Percentiles rank a stretch among this genome's conserved stretches.
Evolutionary conservation across 2,329 filamentous ascomycete species (phyloP).

Genomic region (Phaeosphaeria sp.): DNA sequence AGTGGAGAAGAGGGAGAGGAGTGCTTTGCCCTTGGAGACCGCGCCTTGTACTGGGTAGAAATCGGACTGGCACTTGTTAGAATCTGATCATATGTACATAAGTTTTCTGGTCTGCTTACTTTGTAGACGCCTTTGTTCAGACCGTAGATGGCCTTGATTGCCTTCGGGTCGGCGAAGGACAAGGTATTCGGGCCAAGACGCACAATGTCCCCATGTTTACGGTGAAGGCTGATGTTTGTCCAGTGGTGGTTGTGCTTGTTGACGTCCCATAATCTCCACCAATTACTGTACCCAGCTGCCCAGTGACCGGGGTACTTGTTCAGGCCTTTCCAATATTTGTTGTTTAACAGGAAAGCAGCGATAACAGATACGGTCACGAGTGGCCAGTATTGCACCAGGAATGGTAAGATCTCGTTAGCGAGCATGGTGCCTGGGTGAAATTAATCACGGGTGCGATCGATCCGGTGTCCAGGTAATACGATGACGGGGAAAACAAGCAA

Average conservation of each 20-base stretch:
- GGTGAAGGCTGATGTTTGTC: slow-evolving; percentile 72
- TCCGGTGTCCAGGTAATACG: slow-evolving; percentile 16
- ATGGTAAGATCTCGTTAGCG: slow-evolving; percentile 42
- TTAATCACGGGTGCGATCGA: slow-evolving; percentile 5
- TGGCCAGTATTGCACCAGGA: slow-evolving; percentile 53
- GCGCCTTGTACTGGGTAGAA: slow-evolving; percentile 83
- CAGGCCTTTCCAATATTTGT: slow-evolving; percentile 63
- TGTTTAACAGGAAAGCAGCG: slow-evolving; percentile 48
- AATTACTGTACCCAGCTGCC: slow-evolving; percentile 72
- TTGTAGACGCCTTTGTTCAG: slow-evolving; percentile 83
- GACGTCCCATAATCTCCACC: slow-evolving; percentile 78
- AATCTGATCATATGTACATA: too few species aligned
- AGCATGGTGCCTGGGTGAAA: slow-evolving; percentile 37
- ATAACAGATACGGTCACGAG: slow-evolving; percentile 42
- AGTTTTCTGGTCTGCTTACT: too few species aligned
- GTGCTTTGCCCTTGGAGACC: slow-evolving; percentile 69
- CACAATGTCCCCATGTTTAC: slow-evolving; percentile 75
- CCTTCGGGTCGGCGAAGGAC: slow-evolving; percentile 76
- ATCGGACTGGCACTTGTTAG: slow-evolving; percentile 64
- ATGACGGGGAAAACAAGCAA: not conserved
- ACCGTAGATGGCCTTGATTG: slow-evolving; percentile 79
- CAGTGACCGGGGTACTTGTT: slow-evolving; percentile 76
- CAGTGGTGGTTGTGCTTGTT: slow-evolving; percentile 69
- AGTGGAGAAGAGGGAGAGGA: slow-evolving; percentile 79
- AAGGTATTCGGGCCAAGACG: slow-evolving; percentile 76